Conservation (phyloP, 202 grass and related monocot genomes). For the Sporobolus alterniflorus region DNA sequence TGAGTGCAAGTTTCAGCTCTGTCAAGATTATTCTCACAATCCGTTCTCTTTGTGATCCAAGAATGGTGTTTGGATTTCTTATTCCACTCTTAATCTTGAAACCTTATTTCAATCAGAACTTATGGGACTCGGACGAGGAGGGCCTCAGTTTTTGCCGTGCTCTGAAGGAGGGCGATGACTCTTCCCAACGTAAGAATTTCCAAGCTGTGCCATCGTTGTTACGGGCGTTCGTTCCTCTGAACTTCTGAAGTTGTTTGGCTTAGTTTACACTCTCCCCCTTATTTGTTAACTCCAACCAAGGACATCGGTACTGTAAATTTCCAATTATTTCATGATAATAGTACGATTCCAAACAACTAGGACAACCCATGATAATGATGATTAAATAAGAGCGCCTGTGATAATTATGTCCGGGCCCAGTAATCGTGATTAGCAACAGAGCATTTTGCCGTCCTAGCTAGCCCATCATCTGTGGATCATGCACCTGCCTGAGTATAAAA, state of each 20-base stretch:
- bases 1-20: slow-evolving; percentile 23
- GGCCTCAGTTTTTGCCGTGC: slow-evolving; percentile 12
- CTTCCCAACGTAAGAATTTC: slow-evolving; percentile 17
- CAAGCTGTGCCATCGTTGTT: not conserved
- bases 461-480: slow-evolving; percentile 53
- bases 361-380: slow-evolving; percentile 23
- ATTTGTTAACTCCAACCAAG: slow-evolving; percentile 18
- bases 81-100: not conserved
- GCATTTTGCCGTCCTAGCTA: not conserved
- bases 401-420: slow-evolving; percentile 40
- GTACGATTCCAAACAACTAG: slow-evolving; percentile 55
- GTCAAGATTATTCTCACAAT: not conserved
- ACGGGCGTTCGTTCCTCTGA: not conserved
- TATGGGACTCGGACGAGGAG: slow-evolving; percentile 30
- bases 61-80: not conserved
- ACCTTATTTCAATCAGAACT: slow-evolving; percentile 33
- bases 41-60: not conserved
- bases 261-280: slow-evolving; percentile 17
- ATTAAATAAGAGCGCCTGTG: slow-evolving; percentile 24
- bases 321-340: slow-evolving; percentile 35
- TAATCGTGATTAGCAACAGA: slow-evolving; percentile 23
- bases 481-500: not conserved
- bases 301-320: slow-evolving; percentile 12
- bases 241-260: slow-evolving; percentile 9
- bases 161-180: not conserved